A percentile compares a stretch with the other conserved stretches of the same genome.
Conservation (phyloP, 1,284 basidiomycete genomes). For the Athelia psychrophila region DNA sequence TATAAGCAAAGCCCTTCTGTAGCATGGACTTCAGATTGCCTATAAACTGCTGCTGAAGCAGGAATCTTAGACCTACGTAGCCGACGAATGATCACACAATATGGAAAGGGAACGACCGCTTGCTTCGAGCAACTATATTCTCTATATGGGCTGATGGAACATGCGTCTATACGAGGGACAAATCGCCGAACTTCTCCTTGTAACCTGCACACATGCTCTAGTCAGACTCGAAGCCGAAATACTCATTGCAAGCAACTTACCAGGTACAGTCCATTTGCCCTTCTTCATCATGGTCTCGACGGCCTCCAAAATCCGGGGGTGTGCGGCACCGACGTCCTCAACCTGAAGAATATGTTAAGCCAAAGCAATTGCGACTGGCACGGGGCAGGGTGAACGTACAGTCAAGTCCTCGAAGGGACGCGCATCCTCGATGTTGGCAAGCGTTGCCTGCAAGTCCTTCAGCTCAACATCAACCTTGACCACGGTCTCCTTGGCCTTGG, state of each 20-base stretch:
- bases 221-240: constrained; percentile 6
- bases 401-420: constrained; percentile 98
- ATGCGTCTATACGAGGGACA: constrained; percentile 76
- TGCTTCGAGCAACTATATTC: too few relatives aligned
- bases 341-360: constrained; percentile 41
- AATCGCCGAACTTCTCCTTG: constrained; percentile 93
- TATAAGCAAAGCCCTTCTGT: too few relatives aligned
- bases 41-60: too few relatives aligned
- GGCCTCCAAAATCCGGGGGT: constrained; percentile 89
- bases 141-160: constrained; percentile 6
- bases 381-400: constrained; percentile 39
- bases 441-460: constrained; percentile 88
- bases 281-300: constrained; percentile 98
- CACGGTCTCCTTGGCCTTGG: constrained; percentile 89
- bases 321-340: constrained; percentile 89
- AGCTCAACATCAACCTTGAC: constrained; percentile 92
- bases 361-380: constrained; percentile 4
- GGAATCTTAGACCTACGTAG: too few relatives aligned
- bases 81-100: too few relatives aligned
- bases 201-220: constrained; percentile 49
- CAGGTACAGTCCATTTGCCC: constrained; percentile 98
- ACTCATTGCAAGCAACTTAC: constrained; percentile 35
- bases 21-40: too few relatives aligned
- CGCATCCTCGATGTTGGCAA: constrained; percentile 97
- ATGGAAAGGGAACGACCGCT: too few relatives aligned